phyloP scores from a whole-genome alignment of 768 basidiomycete species.

The Podaxis sp. region DNA sequence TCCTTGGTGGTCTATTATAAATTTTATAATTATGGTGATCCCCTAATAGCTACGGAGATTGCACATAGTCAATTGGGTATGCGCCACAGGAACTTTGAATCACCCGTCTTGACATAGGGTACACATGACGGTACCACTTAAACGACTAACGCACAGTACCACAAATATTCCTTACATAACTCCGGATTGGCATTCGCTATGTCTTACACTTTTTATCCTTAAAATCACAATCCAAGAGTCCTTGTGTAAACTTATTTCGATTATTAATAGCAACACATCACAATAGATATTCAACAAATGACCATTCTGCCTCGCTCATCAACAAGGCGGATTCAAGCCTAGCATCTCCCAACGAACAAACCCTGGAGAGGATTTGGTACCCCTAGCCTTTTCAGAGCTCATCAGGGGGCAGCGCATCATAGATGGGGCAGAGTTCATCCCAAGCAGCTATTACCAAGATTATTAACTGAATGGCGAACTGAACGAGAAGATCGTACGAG shows the following conservation, averaged over 20 bases:
- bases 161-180: background rate
- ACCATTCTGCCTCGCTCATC: background rate
- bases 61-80: too few species aligned
- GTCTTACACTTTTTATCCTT: background rate
- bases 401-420: constrained; percentile 16
- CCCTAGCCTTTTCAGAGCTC: background rate
- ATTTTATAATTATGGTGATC: too few species aligned
- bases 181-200: background rate
- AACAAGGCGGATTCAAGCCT: background rate
- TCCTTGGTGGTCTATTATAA: too few species aligned
- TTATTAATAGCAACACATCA: background rate
- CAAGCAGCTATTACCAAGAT: constrained; percentile 23
- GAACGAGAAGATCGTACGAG: background rate
- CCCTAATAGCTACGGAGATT: too few species aligned
- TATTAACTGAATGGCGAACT: background rate
- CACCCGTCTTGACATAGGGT: background rate
- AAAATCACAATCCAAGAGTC: background rate
- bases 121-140: background rate
- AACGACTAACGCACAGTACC: background rate
- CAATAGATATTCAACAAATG: background rate
- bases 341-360: background rate
- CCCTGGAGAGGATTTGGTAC: too few species aligned
- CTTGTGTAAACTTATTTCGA: background rate
- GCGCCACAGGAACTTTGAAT: background rate
- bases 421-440: constrained; percentile 27